Conservation (phyloP, 345 rosid genomes). For the Euphorbia pulcherrima region DNA sequence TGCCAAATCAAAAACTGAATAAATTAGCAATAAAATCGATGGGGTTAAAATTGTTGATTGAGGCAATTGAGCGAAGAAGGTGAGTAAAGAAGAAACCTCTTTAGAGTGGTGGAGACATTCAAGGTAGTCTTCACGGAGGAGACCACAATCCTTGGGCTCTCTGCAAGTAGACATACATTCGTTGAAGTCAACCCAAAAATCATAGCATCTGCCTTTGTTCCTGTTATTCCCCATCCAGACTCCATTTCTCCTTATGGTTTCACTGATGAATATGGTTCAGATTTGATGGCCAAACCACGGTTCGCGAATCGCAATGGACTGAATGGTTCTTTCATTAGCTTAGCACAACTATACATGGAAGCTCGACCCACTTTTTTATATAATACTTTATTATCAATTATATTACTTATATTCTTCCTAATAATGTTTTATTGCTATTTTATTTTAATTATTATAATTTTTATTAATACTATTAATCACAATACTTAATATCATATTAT, state of each 20-base stretch:
- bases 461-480: no score
- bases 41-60: neutral
- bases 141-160: slow-evolving; percentile 88
- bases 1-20: neutral
- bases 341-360: no score
- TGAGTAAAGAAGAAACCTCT: slow-evolving; percentile 49
- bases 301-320: no score
- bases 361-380: no score
- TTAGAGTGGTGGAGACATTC: slow-evolving; percentile 99
- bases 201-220: slow-evolving; percentile 92
- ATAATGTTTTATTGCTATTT: no score
- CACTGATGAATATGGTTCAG: neutral
- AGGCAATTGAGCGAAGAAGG: neutral
- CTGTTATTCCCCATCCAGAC: slow-evolving; percentile 96
- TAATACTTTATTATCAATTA: no score
- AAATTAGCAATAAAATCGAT: neutral
- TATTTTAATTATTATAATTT: no score
- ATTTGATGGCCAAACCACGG: neutral
- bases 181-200: slow-evolving; percentile 86
- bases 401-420: no score
- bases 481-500: no score
- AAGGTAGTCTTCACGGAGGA: slow-evolving; percentile 90
- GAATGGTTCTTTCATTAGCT: no score
- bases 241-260: slow-evolving; percentile 43
- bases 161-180: slow-evolving; percentile 93